These are phyloP conservation scores for Tuber aestivum DNA, from an alignment of 495 filamentous ascomycete species.

Conservation along the genomic window DNA sequence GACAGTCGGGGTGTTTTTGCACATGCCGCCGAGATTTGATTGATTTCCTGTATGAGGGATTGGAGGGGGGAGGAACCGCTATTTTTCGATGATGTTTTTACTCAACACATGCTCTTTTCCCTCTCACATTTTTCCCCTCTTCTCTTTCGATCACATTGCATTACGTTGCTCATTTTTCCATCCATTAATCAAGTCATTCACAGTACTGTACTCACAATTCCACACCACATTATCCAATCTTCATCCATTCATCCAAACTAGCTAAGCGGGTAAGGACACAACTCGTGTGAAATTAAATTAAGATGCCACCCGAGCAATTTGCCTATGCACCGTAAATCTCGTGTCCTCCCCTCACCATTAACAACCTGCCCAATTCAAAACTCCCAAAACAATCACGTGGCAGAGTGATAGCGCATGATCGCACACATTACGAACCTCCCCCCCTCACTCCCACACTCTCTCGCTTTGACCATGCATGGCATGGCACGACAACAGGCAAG, in stretches of 20 bases:
- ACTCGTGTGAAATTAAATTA: not conserved
- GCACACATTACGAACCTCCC: not conserved
- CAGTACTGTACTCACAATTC: not conserved
- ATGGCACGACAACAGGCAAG: not conserved
- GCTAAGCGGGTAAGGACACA: not conserved
- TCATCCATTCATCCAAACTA: not conserved
- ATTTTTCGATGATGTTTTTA: not conserved
- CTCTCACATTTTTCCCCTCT: not conserved
- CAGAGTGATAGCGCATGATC: not conserved
- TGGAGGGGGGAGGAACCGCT: not conserved
- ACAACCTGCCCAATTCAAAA: not conserved
- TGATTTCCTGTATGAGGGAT: not conserved
- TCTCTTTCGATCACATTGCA: not conserved
- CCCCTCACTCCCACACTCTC: not conserved
- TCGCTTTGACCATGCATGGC: not conserved
- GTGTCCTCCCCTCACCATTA: not conserved
- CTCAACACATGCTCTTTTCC: not conserved
- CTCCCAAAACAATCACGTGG: conserved; percentile 1
- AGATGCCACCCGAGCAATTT: conserved; percentile 2
- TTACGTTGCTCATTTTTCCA: not conserved
- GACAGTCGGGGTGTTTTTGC: not conserved
- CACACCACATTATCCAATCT: not conserved
- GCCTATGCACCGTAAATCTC: not conserved
- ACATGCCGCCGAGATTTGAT: not conserved
- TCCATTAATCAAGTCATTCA: not conserved